Base-by-base conservation (phyloP, 1,139 yeast species). In the Geotrichum fermentans region DNA sequence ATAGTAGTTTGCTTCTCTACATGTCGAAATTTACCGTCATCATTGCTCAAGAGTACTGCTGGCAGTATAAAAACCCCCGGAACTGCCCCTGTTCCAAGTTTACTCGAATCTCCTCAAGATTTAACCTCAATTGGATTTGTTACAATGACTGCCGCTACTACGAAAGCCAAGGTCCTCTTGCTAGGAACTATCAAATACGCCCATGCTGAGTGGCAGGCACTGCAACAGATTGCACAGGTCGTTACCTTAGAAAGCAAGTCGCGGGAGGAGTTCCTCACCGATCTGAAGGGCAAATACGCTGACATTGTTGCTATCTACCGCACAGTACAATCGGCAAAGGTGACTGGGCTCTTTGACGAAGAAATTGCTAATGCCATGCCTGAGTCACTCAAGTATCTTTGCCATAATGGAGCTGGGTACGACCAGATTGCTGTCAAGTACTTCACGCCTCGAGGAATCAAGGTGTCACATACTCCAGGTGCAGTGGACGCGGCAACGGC, bases 371-470 rank as follows among this genome's bases (percentile, higher is more conserved):
- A 66, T 8, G 69, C 70, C 29, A 70, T 92, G 49, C 96, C 96
- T 2, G 55, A 72, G 0, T 63, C 80, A 0, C 74, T 90, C 22
- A 78, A 79, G 58, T 75, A 80, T 11, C 73, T 92, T 18, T 74
- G 85, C 58, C 95, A 88, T 67, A 75, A 79, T 58, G 97, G 97
- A 50, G 98, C 98, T 0, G 97, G 98, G 4, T 92, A 92, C 65
- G 97, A 92, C 63, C 52, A 60, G 36, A 68, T 80, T 45, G 80
- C 79, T 54, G 73, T 76, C 17, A 70, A 67, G 20, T 73, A 78
- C 16, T 73, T 77, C 57, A 70, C 75, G 13, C 68, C 65, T 16
- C 67, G 71, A 35, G 74, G 75, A 22, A 76, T 83, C 51, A 84
- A 79, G 63, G 67, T 83, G 14, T 77, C 85, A 13, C 81, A 83